phyloP scores from a whole-genome alignment of 371 early-diverging fungal species.

The Caulochytrium protostelioides region DNA sequence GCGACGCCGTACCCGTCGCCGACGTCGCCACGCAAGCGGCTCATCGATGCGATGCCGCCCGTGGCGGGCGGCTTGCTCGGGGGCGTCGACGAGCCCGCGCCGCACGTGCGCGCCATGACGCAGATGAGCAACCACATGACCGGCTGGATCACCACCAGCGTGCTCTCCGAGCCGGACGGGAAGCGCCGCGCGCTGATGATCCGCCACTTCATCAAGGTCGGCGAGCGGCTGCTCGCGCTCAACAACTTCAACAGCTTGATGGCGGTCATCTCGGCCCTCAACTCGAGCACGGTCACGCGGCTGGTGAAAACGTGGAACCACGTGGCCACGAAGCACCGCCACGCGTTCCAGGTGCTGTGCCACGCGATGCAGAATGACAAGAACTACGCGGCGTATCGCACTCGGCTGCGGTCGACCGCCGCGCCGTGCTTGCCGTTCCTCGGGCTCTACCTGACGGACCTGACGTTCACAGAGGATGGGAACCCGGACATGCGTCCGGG shows the following conservation, averaged over 20 bases:
- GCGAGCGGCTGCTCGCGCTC: conserved; percentile 41
- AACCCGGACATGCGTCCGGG: conserved; percentile 20
- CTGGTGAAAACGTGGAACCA: conserved; percentile 57
- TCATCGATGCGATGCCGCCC: no score
- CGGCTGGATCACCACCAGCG: conserved; percentile 66
- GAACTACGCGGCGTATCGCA: conserved; percentile 60
- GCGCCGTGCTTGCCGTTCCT: conserved; percentile 62
- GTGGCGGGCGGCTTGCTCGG: no score
- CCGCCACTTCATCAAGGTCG: conserved; percentile 62
- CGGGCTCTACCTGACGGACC: conserved; percentile 61
- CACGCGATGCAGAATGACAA: conserved; percentile 37
- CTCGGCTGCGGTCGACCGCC: conserved; percentile 27
- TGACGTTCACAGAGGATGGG: conserved; percentile 61
- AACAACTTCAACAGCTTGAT: conserved; percentile 60
- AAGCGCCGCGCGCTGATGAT: conserved; percentile 49
- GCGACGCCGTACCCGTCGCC: no score
- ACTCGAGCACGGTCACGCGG: conserved; percentile 47
- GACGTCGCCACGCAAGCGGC: no score
- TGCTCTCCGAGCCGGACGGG: conserved; percentile 52
- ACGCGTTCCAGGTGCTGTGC: conserved; percentile 28
- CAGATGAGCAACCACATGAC: conserved; percentile 37
- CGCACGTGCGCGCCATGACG: conserved; percentile 31
- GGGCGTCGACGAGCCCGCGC: no score
- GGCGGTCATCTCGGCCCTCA: conserved; percentile 53
- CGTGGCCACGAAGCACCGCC: conserved; percentile 28